Base-by-base conservation (phyloP, 169 alveolate species). In the Theileria orientalis region DNA sequence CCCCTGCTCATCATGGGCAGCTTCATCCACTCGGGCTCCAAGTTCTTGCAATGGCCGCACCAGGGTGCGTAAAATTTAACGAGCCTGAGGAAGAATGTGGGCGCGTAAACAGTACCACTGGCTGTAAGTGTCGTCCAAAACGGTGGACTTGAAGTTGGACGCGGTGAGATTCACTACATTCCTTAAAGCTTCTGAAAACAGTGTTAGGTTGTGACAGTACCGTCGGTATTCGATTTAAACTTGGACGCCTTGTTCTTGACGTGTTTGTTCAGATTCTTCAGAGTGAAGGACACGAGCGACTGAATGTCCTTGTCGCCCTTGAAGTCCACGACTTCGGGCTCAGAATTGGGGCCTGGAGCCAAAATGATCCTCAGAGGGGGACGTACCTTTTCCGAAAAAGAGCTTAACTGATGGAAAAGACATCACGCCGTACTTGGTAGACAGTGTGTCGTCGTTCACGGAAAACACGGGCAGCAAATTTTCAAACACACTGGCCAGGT, bases 21-120 rank as follows among this genome's bases (percentile, higher is more conserved):
- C 72, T 92, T 93, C 74, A 94, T 96, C 94, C 96, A 97, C 80
- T 95, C 98, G 33, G 99, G 98, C 63, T 95, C 95, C 42, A 97
- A 90, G 16, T 94, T 92, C 82, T 95, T 95, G 87, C 99, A 96
- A 83, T 96, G 98, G 9, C 98, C 98, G 83, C 99, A 97, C 99
- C 99, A 96, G 46, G 98, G 98, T 16, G 99, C 98, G 69, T 91
- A 96, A 89, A 95, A 95, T 91, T 92, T 90, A 13, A 92, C 88
- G 68, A 92, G 82, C 93, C 93, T 80, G 74, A 57, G 16, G 8
- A 3, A 30, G 2, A n/a, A n/a, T 35, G 25, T 3, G 29, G n/a
- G 3, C n/a, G 6, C 21, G 21, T 29, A 0, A 9, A 0, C 27
- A 79, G 25, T 59, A 75, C 93, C 93, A 87, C 21, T 84, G 88